A percentile compares a stretch with the other conserved stretches of the same genome.
phyloP scores from a whole-genome alignment of 2,329 filamentous ascomycete genomes.

The Fusarium compactum region DNA sequence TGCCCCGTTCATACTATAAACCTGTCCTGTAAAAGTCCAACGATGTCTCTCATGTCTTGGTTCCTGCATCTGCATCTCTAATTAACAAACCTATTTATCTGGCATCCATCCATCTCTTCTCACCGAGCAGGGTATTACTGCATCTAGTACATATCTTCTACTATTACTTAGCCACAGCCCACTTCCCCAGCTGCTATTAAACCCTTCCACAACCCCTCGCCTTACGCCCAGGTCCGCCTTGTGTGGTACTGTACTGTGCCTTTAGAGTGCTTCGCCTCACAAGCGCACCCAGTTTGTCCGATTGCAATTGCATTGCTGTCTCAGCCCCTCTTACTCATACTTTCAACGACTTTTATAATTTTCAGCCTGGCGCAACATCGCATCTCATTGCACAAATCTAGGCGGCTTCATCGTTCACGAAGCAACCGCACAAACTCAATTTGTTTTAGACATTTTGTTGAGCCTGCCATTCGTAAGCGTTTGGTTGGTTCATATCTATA shows the following conservation, averaged over 20 bases:
- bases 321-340: slow-evolving; percentile 38
- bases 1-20: slow-evolving; percentile 31
- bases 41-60: slow-evolving; percentile 27
- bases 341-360: slow-evolving; percentile 35
- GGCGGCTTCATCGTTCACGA: slow-evolving; percentile 36
- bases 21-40: slow-evolving; percentile 37
- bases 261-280: slow-evolving; percentile 39
- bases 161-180: slow-evolving; percentile 35
- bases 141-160: neutral
- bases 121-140: neutral
- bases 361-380: slow-evolving; percentile 40
- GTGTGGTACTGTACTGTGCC: slow-evolving; percentile 10
- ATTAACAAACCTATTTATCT: slow-evolving; percentile 5
- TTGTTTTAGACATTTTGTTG: slow-evolving; percentile 17
- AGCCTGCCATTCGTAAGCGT: slow-evolving; percentile 30
- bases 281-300: slow-evolving; percentile 13
- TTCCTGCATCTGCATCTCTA: slow-evolving; percentile 32
- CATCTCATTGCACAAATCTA: slow-evolving; percentile 31
- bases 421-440: slow-evolving; percentile 29
- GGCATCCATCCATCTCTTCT: neutral
- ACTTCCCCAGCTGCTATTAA: slow-evolving; percentile 38
- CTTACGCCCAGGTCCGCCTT: slow-evolving; percentile 5
- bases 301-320: slow-evolving; percentile 15
- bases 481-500: slow-evolving; percentile 43
- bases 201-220: slow-evolving; percentile 29